These are phyloP conservation scores for Hyphopichia homilentoma DNA, from an alignment of 805 yeast species.

Conservation along the genomic window DNA sequence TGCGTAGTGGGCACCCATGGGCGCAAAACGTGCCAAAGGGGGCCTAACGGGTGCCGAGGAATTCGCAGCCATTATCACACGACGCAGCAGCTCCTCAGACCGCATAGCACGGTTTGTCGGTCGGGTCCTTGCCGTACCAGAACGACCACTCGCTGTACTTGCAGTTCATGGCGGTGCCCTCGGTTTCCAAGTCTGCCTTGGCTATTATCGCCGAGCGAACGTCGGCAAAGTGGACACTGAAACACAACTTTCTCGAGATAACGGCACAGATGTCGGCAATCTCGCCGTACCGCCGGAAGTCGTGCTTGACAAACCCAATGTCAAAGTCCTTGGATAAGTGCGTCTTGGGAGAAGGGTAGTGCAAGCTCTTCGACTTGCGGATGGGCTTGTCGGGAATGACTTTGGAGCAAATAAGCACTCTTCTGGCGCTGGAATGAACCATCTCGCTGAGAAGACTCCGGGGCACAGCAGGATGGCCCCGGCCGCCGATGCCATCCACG, in stretches of 20 bases:
- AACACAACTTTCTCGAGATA: conserved; percentile 60
- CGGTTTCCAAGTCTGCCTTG: conserved; percentile 39
- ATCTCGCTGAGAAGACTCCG: conserved; percentile 27
- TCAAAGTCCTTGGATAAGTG: conserved; percentile 44
- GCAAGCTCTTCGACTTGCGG: conserved; percentile 19
- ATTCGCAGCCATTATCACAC: too few relatives aligned
- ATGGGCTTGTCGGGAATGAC: conserved; percentile 16
- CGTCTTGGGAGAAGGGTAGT: conserved; percentile 41
- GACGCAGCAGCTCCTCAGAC: too few relatives aligned
- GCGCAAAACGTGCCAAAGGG: too few relatives aligned
- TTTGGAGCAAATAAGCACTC: conserved; percentile 46
- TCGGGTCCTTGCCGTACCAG: conserved; percentile 64
- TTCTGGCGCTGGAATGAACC: conserved; percentile 44
- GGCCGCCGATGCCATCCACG: conserved; percentile 15
- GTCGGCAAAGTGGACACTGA: conserved; percentile 58
- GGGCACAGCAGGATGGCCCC: conserved; percentile 19
- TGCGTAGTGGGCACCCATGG: too few relatives aligned
- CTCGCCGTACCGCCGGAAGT: conserved; percentile 55
- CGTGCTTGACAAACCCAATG: conserved; percentile 39
- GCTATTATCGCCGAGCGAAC: conserved; percentile 58
- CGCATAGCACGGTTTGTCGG: conserved; percentile 50
- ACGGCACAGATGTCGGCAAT: conserved; percentile 62
- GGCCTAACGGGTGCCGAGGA: too few relatives aligned
- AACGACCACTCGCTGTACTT: conserved; percentile 60
- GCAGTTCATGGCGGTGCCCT: conserved; percentile 29